Percentiles rank a stretch among this genome's conserved stretches.
Conservation (phyloP, 2,329 filamentous ascomycete species). For the Sclerotinia minor region DNA sequence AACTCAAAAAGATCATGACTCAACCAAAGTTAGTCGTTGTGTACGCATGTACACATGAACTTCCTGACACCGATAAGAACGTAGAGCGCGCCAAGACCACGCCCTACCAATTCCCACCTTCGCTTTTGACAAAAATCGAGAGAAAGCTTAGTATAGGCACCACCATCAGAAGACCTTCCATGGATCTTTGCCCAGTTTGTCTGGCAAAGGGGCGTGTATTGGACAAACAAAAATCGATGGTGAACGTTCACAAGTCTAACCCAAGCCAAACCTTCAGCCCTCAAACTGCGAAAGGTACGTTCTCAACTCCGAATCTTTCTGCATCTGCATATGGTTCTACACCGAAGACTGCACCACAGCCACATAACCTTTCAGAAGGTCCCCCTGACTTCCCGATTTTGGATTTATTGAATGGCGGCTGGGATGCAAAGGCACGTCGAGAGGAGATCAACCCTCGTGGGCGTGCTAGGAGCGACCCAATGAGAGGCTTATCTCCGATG, state of each 20-base stretch:
- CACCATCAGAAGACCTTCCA: neutral
- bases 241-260: too few species aligned
- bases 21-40: neutral
- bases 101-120: neutral
- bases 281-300: neutral
- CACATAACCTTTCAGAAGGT: neutral
- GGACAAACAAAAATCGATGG: neutral
- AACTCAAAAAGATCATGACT: neutral
- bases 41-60: conserved; percentile 9
- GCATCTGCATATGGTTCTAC: neutral
- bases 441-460: neutral
- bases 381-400: neutral
- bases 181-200: neutral
- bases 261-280: neutral
- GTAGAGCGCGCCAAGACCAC: neutral
- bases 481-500: neutral
- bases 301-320: neutral
- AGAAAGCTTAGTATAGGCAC: neutral
- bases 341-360: too few species aligned
- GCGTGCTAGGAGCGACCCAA: too few species aligned
- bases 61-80: neutral
- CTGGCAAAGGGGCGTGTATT: neutral
- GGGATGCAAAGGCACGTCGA: neutral
- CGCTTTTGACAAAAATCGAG: neutral
- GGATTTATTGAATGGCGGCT: neutral